phyloP scores from a whole-genome alignment of 768 basidiomycete genomes.

The Cyclocybe cylindracea region DNA sequence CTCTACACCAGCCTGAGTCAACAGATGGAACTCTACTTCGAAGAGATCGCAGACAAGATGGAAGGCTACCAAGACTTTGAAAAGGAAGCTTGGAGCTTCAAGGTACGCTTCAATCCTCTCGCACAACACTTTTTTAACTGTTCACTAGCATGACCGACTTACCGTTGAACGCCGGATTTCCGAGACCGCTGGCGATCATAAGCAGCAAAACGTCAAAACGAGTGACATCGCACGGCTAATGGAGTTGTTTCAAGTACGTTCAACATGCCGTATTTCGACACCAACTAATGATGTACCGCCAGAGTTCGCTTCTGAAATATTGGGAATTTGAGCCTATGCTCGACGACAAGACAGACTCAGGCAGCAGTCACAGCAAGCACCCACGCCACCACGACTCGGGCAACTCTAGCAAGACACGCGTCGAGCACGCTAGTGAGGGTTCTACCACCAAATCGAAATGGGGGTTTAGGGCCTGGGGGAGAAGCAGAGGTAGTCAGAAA shows the following conservation, averaged over 20 bases:
- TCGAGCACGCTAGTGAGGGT: slow-evolving; percentile 30
- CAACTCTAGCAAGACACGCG: slow-evolving; percentile 44
- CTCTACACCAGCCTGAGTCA: slow-evolving; percentile 75
- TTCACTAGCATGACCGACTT: slow-evolving; percentile 70
- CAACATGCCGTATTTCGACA: background rate
- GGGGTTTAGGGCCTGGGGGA: slow-evolving; percentile 34
- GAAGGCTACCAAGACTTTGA: slow-evolving; percentile 73
- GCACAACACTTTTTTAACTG: background rate
- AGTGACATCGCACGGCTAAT: slow-evolving; percentile 82
- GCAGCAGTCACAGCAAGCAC: slow-evolving; percentile 20
- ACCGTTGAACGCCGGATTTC: slow-evolving; percentile 64
- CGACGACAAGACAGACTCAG: slow-evolving; percentile 24
- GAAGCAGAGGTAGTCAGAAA: slow-evolving; percentile 20
- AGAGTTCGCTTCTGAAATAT: slow-evolving; percentile 74
- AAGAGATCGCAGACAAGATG: slow-evolving; percentile 55
- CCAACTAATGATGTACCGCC: background rate
- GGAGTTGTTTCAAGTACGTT: slow-evolving; percentile 75
- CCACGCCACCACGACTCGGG: slow-evolving; percentile 29
- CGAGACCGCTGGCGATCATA: slow-evolving; percentile 42
- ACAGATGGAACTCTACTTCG: slow-evolving; percentile 83
- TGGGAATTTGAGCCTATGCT: slow-evolving; percentile 62
- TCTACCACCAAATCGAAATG: slow-evolving; percentile 27
- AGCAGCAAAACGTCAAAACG: slow-evolving; percentile 57
- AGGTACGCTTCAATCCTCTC: slow-evolving; percentile 41
- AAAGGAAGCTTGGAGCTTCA: slow-evolving; percentile 78